Conservation (phyloP, 139 green algal species). For the Yamagishiella unicocca region DNA sequence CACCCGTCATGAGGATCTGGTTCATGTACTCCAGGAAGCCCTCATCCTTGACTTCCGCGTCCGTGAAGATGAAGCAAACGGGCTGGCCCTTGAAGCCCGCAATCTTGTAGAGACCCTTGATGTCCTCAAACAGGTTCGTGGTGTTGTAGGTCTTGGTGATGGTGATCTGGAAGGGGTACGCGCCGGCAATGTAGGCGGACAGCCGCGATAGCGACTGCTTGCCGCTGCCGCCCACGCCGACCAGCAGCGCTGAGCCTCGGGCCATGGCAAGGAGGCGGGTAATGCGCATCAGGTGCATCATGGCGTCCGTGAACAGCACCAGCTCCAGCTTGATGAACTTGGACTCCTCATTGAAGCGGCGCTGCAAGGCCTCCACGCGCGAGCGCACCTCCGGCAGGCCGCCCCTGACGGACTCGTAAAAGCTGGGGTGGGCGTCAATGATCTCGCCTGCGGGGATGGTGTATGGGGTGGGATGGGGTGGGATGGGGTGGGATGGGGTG, state of each 20-base stretch:
- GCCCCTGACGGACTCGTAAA: constrained; percentile 87
- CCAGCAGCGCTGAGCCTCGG: constrained; percentile 89
- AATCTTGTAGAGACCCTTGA: constrained; percentile 95
- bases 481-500: too few species aligned
- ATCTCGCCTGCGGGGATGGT: constrained; percentile 48
- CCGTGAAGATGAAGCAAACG: constrained; percentile 95
- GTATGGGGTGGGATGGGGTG: too few species aligned
- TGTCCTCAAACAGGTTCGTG: constrained; percentile 95
- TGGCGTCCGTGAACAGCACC: constrained; percentile 95
- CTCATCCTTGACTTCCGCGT: constrained; percentile 96
- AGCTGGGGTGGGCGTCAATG: constrained; percentile 77
- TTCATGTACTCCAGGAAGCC: constrained; percentile 98
- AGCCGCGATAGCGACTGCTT: constrained; percentile 90
- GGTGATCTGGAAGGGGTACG: constrained; percentile 86
- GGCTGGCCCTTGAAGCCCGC: constrained; percentile 93
- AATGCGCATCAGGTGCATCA: constrained; percentile 93
- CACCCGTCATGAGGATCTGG: constrained; percentile 95
- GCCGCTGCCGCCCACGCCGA: constrained; percentile 93
- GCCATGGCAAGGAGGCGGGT: constrained; percentile 89
- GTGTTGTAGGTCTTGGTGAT: constrained; percentile 90
- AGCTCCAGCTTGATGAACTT: constrained; percentile 88
- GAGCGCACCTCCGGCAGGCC: constrained; percentile 79
- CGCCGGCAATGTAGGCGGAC: constrained; percentile 88
- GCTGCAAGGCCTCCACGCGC: constrained; percentile 81
- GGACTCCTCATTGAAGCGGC: constrained; percentile 86